phyloP scores from a whole-genome alignment of 1,284 basidiomycete species.

The Trichosporon sp. region DNA sequence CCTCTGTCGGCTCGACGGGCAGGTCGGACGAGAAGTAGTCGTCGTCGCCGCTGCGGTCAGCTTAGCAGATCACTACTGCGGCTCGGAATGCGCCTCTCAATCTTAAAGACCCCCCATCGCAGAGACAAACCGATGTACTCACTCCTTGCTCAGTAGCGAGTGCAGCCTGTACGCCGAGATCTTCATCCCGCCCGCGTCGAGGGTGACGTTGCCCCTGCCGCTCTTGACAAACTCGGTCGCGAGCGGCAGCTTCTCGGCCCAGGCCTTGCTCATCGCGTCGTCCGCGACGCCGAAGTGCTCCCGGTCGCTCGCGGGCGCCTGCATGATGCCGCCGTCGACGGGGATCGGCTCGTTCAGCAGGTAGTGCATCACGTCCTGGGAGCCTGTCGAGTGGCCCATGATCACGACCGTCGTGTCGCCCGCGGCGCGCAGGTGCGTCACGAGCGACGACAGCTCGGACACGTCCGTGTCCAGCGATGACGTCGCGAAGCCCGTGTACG shows the following conservation, averaged over 20 bases:
- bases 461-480: constrained; percentile 40
- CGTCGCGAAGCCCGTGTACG: constrained; percentile 42
- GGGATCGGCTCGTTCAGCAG: constrained; percentile 19
- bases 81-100: too few relatives aligned
- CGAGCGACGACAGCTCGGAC: constrained; percentile 37
- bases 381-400: constrained; percentile 50
- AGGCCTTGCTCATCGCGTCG: constrained; percentile 15
- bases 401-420: constrained; percentile 38
- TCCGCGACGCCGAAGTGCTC: constrained; percentile 29
- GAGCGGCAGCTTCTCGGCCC: constrained; percentile 19
- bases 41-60: constrained; percentile 25
- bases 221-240: constrained; percentile 32
- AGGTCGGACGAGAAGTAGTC: constrained; percentile 49
- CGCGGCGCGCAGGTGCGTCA: constrained; percentile 32
- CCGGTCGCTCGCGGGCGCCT: constrained; percentile 48
- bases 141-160: constrained; percentile 27
- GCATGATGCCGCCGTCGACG: constrained; percentile 45
- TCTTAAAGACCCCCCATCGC: not conserved
- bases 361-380: constrained; percentile 48
- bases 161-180: constrained; percentile 41
- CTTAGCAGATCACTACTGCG: not conserved
- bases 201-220: constrained; percentile 29
- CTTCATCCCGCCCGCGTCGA: constrained; percentile 26
- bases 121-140: not conserved
- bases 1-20: constrained; percentile 24